Percentiles rank a stretch among this genome's conserved stretches.
phyloP scores from a whole-genome alignment of 2,329 filamentous ascomycete genomes.

The Cercospora nicotianae region DNA sequence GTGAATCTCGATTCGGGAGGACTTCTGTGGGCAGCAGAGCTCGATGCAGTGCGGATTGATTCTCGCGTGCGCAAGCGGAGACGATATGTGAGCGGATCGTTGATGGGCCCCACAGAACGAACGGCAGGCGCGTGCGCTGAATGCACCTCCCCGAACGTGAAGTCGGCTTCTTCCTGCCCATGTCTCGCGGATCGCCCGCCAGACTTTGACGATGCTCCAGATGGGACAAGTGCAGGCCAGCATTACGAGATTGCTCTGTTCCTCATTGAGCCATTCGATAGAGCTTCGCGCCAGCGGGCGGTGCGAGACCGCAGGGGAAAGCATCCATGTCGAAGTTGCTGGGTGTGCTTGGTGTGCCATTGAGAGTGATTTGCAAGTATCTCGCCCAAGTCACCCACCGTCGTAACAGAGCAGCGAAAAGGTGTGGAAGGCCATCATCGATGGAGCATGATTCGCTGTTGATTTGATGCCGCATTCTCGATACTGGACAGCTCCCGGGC shows the following conservation, averaged over 20 bases:
- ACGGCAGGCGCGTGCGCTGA: background rate
- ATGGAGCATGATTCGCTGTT: background rate
- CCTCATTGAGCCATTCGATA: background rate
- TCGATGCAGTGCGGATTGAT: background rate
- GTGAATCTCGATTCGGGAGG: background rate
- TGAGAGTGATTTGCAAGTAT: background rate
- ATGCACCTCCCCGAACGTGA: background rate
- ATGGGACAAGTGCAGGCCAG: background rate
- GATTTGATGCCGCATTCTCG: background rate
- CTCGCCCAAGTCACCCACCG: background rate
- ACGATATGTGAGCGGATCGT: background rate
- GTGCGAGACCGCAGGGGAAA: background rate
- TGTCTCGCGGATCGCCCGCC: background rate
- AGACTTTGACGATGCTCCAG: background rate
- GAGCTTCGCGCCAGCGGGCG: conserved; percentile 6
- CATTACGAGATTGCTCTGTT: background rate
- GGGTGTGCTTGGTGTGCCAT: background rate
- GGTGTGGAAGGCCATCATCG: background rate
- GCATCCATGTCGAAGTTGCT: background rate
- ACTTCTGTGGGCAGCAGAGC: background rate
- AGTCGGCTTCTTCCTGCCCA: background rate
- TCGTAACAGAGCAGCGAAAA: background rate
- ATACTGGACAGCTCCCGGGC: background rate
- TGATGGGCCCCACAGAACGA: background rate
- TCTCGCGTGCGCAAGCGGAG: background rate